A percentile compares a stretch with the other conserved stretches of the same genome.
Conservation (phyloP, 306 rosid species). For the Castanopsis chinensis region DNA sequence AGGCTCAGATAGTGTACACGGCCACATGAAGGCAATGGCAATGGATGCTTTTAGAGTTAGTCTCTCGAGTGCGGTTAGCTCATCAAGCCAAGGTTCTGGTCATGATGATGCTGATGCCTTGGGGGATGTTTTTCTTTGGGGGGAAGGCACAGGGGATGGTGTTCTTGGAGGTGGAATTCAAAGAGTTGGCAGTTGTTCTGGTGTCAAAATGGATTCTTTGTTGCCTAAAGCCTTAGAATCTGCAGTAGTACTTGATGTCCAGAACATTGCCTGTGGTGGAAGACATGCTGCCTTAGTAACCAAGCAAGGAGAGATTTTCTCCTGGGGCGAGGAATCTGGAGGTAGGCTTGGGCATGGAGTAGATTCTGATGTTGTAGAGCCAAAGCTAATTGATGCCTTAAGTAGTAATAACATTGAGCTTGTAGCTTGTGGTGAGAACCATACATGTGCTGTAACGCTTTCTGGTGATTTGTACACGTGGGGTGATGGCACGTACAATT, state of each 20-base stretch:
- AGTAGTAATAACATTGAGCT: conserved; percentile 86
- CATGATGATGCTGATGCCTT: conserved; percentile 98
- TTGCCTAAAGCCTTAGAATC: conserved; percentile 97
- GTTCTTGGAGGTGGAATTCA: conserved; percentile 90
- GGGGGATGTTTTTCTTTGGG: conserved; percentile 99
- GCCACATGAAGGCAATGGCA: conserved; percentile 81
- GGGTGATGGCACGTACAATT: conserved; percentile 96
- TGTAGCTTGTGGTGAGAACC: conserved; percentile 99
- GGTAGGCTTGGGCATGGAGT: conserved; percentile 99
- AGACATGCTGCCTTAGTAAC: conserved; percentile 94
- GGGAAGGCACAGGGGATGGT: conserved; percentile 95
- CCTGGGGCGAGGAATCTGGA: conserved; percentile 99
- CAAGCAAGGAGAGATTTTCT: conserved; percentile 94
- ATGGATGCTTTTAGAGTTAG: conserved; percentile 98
- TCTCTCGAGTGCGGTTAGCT: conserved; percentile 96
- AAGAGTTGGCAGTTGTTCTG: conserved; percentile 65
- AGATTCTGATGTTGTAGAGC: conserved; percentile 82
- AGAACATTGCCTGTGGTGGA: conserved; percentile 95
- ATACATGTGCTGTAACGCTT: conserved; percentile 93
- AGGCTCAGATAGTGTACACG: conserved; percentile 93
- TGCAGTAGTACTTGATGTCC: conserved; percentile 93
- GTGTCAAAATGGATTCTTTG: conserved; percentile 75
- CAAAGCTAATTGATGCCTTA: conserved; percentile 89
- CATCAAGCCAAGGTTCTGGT: conserved; percentile 99
- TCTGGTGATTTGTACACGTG: conserved; percentile 97